Conservation (phyloP, 2,329 filamentous ascomycete species). For the Dactylonectria estremocensis region DNA sequence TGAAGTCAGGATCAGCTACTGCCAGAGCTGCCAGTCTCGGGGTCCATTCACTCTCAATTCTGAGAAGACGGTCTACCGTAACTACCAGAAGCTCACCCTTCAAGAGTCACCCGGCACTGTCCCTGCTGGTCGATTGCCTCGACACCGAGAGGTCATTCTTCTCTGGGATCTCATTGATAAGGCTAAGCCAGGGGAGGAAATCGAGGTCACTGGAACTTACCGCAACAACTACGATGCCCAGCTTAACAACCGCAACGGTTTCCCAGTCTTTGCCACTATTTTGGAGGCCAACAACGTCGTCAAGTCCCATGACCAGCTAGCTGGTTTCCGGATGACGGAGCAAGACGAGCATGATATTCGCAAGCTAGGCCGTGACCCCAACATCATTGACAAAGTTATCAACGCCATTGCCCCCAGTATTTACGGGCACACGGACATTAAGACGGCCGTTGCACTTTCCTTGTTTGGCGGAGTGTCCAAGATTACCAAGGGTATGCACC, state of each 20-base stretch:
- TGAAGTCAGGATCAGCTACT: constrained; percentile 96
- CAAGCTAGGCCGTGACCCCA: constrained; percentile 87
- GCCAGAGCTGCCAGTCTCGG: constrained; percentile 94
- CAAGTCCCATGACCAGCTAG: constrained; percentile 97
- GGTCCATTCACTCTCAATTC: constrained; percentile 97
- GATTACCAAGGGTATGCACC: constrained; percentile 87
- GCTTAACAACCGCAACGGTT: constrained; percentile 98
- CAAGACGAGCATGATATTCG: constrained; percentile 95
- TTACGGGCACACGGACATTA: constrained; percentile 96
- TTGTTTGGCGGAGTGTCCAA: constrained; percentile 97
- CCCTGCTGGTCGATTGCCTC: constrained; percentile 92
- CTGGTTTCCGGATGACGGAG: constrained; percentile 94
- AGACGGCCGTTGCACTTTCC: constrained; percentile 94
- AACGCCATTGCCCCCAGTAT: constrained; percentile 96
- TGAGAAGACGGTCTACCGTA: constrained; percentile 97
- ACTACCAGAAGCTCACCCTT: constrained; percentile 97
- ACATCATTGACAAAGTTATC: constrained; percentile 93
- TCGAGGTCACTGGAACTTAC: constrained; percentile 97
- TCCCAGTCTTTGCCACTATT: constrained; percentile 98
- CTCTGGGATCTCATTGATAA: constrained; percentile 97
- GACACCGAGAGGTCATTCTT: constrained; percentile 93
- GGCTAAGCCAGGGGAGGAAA: constrained; percentile 97
- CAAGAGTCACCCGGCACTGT: constrained; percentile 98
- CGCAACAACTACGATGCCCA: constrained; percentile 98
- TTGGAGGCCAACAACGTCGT: constrained; percentile 97